Base-by-base conservation (phyloP, 163 green algal species). In the Coccomyxa subellipsoidea region DNA sequence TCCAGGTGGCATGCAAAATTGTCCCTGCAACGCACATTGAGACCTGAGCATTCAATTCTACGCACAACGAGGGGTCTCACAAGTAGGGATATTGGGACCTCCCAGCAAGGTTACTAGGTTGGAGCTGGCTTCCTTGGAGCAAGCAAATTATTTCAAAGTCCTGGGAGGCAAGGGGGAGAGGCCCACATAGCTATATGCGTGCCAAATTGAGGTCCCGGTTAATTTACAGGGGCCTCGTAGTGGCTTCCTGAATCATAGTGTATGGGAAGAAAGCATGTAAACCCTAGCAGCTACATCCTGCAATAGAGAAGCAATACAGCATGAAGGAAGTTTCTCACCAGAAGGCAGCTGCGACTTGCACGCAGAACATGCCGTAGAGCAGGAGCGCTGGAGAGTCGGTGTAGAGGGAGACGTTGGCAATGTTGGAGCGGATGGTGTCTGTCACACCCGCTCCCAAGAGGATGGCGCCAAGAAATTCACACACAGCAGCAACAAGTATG, bases 401-500 rank as follows among this genome's bases (percentile, higher is more conserved):
- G 70, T 80, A 85, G 8, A 72, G 59, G 18, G 59, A n/a, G 18
- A 72, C 18, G 10, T 72, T 72, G 59, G 59, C 59, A n/a, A 72
- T 72, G 59, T 72, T 72, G 27, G 59, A 72, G 9, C 59, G 59
- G 18, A 72, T 72, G 59, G 59, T 72, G 59, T 72, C 59, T 53
- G 90, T 92, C 29, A 95, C 91, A 47, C 84, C 54, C 27, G 87
- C 84, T 15, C 93, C 93, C 36, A 96, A 85, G 47, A 91, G 75
- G 15, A 96, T 69, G 3, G 94, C 91, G 12, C 94, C 94, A 0
- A 86, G 66, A 79, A 96, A 96, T 82, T 97, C 92, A 73, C 82
- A 93, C 23, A 96, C 34, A 9, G 80, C 78, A 4, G 89, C 92
- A 29, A 95, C 81, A 0, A 94, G 4, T 0, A 95, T 37, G 6